phyloP scores from a whole-genome alignment of 192 early-diverging fungal species.

The Coemansia sp. region DNA sequence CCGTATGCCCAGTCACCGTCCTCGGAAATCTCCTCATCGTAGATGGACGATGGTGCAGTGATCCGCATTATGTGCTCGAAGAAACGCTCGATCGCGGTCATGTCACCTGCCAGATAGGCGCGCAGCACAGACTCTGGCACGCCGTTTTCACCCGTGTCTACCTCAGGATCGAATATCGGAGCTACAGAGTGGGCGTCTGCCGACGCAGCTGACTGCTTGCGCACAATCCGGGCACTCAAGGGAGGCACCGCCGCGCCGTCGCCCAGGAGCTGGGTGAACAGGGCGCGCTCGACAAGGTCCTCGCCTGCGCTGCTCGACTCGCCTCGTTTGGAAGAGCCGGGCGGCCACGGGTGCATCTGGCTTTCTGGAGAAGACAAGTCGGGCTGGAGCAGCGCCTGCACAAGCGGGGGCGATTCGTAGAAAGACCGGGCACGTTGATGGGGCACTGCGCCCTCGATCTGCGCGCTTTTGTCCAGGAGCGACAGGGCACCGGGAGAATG shows the following conservation, averaged over 20 bases:
- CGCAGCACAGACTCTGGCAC: constrained; percentile 50
- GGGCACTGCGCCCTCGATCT: constrained; percentile 1
- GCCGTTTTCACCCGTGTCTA: constrained; percentile 36
- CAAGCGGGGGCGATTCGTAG: constrained; percentile 40
- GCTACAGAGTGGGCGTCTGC: constrained; percentile 7
- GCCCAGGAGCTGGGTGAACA: constrained; percentile 46
- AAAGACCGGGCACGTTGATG: constrained; percentile 36
- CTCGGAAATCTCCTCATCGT: constrained; percentile 35
- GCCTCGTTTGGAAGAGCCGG: not conserved
- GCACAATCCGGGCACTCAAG: constrained; percentile 19
- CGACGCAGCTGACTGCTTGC: constrained; percentile 17
- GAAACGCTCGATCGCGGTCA: constrained; percentile 48
- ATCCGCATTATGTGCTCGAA: constrained; percentile 52
- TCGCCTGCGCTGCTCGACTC: constrained; percentile 23
- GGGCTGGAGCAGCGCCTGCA: constrained; percentile 30
- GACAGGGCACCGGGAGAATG: not conserved
- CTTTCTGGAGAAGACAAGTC: constrained; percentile 6
- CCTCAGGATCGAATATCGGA: constrained; percentile 31
- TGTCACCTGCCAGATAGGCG: constrained; percentile 47
- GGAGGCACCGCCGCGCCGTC: constrained; percentile 45
- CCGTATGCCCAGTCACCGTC: constrained; percentile 54
- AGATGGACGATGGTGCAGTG: constrained; percentile 40
- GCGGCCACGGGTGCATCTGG: constrained; percentile 10
- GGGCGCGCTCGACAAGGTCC: constrained; percentile 26
- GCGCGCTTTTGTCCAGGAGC: constrained; percentile 1